These are phyloP conservation scores for Alternaria solani DNA, from an alignment of 2,329 filamentous ascomycete species.

Conservation along the genomic window DNA sequence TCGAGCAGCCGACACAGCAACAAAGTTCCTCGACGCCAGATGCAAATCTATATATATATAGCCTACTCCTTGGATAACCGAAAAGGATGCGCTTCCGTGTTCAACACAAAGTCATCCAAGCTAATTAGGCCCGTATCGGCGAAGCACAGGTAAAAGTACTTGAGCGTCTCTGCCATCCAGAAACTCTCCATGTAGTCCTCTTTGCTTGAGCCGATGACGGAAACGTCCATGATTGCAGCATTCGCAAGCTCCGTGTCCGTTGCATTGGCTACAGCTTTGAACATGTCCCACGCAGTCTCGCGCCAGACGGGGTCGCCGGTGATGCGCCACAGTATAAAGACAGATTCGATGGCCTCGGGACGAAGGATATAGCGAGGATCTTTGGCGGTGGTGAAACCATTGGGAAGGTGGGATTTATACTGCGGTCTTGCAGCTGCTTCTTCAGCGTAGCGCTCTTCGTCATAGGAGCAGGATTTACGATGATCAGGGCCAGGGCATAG, in stretches of 20 bases:
- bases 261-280: constrained; percentile 50
- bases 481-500: constrained; percentile 53
- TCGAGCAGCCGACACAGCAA: neutral
- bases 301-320: constrained; percentile 60
- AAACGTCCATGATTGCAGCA: constrained; percentile 56
- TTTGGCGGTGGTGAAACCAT: constrained; percentile 55
- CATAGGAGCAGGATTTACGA: constrained; percentile 58
- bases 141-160: constrained; percentile 61
- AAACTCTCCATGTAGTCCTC: constrained; percentile 55
- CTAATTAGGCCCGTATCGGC: constrained; percentile 54
- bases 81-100: constrained; percentile 61
- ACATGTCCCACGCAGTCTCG: constrained; percentile 60
- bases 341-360: constrained; percentile 67
- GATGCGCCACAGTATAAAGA: constrained; percentile 67
- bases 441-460: constrained; percentile 47
- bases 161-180: constrained; percentile 60
- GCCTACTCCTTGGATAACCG: constrained; percentile 53
- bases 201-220: constrained; percentile 25
- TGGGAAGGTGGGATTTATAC: constrained; percentile 47
- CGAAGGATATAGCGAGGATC: constrained; percentile 58
- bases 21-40: neutral
- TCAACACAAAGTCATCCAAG: constrained; percentile 60
- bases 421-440: constrained; percentile 25
- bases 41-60: neutral
- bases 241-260: constrained; percentile 54